These are phyloP conservation scores for Yueomyces sinensis DNA, from an alignment of 805 yeast genomes.

Conservation along the genomic window DNA sequence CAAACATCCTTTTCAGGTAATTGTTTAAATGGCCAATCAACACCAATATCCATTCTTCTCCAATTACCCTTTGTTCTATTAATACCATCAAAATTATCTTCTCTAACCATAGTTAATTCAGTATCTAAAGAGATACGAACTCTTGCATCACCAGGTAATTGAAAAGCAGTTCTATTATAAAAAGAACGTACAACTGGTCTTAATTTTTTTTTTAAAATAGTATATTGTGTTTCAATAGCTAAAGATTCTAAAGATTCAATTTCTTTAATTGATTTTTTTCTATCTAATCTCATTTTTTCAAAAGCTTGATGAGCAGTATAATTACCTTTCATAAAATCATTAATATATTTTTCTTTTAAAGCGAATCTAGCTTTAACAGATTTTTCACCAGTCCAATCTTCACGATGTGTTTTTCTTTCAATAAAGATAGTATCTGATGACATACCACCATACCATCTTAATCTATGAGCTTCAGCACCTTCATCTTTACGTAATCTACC, in stretches of 20 bases:
- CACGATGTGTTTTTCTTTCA: conserved; percentile 96
- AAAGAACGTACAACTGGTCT: conserved; percentile 94
- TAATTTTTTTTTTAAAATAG: conserved; percentile 67
- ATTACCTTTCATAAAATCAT: conserved; percentile 69
- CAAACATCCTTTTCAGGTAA: conserved; percentile 75
- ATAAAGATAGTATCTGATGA: conserved; percentile 80
- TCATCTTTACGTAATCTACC: conserved; percentile 93
- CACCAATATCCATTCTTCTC: conserved; percentile 98
- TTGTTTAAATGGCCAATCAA: conserved; percentile 88
- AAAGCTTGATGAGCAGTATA: conserved; percentile 83
- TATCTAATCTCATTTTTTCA: conserved; percentile 85
- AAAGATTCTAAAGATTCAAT: conserved; percentile 85
- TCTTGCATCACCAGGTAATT: conserved; percentile 97
- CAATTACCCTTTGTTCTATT: conserved; percentile 88
- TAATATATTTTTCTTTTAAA: conserved; percentile 80
- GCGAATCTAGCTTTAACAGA: conserved; percentile 97
- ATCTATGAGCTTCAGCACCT: conserved; percentile 97
- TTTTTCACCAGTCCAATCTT: conserved; percentile 99
- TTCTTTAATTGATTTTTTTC: conserved; percentile 75
- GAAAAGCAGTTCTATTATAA: conserved; percentile 97
- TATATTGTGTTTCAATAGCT: conserved; percentile 87
- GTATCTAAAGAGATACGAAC: conserved; percentile 97
- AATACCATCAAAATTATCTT: conserved; percentile 87
- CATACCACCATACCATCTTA: conserved; percentile 99
- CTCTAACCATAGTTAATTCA: conserved; percentile 93